Conservation (phyloP, 371 early-diverging fungal genomes). For the Dichotomocladium elegans region DNA sequence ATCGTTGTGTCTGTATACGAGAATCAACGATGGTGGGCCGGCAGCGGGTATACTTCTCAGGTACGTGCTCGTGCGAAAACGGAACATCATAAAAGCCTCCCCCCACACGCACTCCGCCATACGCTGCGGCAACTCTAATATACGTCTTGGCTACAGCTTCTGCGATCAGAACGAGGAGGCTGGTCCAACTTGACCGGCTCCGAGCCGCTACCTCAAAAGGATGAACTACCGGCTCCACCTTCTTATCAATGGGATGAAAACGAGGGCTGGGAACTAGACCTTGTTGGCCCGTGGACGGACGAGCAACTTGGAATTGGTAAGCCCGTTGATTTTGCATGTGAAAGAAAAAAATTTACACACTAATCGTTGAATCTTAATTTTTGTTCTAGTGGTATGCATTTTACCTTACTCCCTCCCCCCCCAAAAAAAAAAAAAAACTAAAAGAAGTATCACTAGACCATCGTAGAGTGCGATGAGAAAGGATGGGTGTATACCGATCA, state of each 20-base stretch:
- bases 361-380: slow-evolving; percentile 1
- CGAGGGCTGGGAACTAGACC: slow-evolving; percentile 19
- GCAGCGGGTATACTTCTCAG: slow-evolving; percentile 14
- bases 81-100: not conserved
- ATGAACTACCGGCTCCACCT: slow-evolving; percentile 15
- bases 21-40: slow-evolving; percentile 27
- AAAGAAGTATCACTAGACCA: slow-evolving; percentile 1
- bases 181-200: slow-evolving; percentile 29
- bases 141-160: slow-evolving; percentile 10
- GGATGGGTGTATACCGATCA: slow-evolving; percentile 37
- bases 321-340: not conserved
- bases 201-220: slow-evolving; percentile 15
- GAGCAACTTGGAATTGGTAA: slow-evolving; percentile 24
- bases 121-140: too few species aligned
- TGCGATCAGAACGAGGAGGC: slow-evolving; percentile 19
- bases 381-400: slow-evolving; percentile 13
- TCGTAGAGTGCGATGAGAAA: slow-evolving; percentile 24
- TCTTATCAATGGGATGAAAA: slow-evolving; percentile 15
- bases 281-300: slow-evolving; percentile 27
- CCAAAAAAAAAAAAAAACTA: not conserved
- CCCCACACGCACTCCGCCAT: not conserved
- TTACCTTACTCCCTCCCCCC: not conserved
- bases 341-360: not conserved
- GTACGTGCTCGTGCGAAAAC: slow-evolving; percentile 11
- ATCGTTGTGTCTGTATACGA: slow-evolving; percentile 19